Percentiles rank a stretch among this genome's conserved stretches.
These are phyloP conservation scores for Macrotyloma uniflorum DNA, from an alignment of 306 rosid genomes.

Conservation along the genomic window DNA sequence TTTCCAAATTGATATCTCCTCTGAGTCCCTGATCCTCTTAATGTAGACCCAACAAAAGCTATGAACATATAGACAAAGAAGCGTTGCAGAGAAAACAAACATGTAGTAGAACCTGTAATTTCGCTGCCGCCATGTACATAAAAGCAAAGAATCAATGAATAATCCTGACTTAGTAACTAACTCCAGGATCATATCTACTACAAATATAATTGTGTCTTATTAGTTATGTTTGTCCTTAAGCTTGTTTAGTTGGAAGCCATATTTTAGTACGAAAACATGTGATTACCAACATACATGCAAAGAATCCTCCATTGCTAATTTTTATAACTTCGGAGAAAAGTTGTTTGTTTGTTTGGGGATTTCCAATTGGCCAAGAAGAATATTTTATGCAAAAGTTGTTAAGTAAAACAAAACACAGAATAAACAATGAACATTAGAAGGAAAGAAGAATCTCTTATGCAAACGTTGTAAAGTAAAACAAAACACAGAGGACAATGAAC, in stretches of 20 bases:
- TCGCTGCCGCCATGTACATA: constrained; percentile 56
- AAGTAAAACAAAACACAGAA: too few species aligned
- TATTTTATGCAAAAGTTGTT: not conserved
- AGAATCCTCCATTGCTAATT: not conserved
- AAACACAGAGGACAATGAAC: not conserved
- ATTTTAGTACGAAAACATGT: not conserved
- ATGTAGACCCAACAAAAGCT: constrained; percentile 79
- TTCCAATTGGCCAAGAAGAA: constrained; percentile 3
- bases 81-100: constrained; percentile 64
- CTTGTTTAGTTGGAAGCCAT: not conserved
- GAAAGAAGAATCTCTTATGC: not conserved
- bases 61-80: constrained; percentile 69
- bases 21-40: constrained; percentile 59
- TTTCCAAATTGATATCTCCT: constrained; percentile 62
- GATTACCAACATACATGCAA: constrained; percentile 22
- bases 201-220: not conserved
- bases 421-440: not conserved
- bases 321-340: not conserved
- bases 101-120: constrained; percentile 77
- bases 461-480: not conserved
- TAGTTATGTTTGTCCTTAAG: not conserved
- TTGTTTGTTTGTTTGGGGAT: not conserved
- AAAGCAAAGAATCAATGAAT: not conserved
- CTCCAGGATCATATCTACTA: constrained; percentile 22
- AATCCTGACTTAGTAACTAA: constrained; percentile 10